Evolutionary conservation across 164 flowering plant species (phyloP).

Genomic region (Magnolia changhungtana): DNA sequence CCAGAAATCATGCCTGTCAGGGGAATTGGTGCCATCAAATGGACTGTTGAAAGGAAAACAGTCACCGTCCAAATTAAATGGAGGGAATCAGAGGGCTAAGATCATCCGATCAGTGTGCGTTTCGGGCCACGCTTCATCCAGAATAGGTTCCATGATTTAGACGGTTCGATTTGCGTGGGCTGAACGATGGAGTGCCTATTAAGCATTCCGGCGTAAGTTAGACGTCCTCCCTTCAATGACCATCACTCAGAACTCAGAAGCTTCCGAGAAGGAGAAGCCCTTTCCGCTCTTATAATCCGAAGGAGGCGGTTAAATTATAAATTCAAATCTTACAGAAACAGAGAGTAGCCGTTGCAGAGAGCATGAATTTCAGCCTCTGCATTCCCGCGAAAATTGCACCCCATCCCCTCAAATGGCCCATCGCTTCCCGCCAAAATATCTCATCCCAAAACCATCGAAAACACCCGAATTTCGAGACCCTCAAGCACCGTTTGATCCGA

Average conservation of each 20-base stretch:
- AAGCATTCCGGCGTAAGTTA: no score
- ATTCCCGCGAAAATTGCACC: constrained; percentile 16
- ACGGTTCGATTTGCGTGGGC: no score
- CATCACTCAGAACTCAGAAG: not conserved
- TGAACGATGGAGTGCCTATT: no score
- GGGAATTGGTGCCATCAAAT: no score
- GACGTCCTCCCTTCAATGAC: not conserved
- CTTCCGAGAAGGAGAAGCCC: not conserved
- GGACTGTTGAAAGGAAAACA: no score
- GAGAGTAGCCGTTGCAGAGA: constrained; percentile 4
- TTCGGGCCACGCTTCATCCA: no score
- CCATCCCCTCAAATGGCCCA: constrained; percentile 17
- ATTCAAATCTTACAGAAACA: not conserved
- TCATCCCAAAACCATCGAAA: constrained; percentile 15
- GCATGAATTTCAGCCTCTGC: constrained; percentile 20
- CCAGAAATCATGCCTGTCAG: no score
- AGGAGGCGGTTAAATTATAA: not conserved
- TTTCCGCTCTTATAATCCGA: not conserved
- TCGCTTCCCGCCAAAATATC: constrained; percentile 21
- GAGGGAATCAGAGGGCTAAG: no score
- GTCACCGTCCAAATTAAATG: no score
- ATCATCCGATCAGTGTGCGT: no score
- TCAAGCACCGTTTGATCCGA: constrained; percentile 42
- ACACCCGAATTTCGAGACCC: constrained; percentile 26
- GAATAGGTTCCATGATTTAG: no score